A percentile compares a stretch with the other conserved stretches of the same genome.
phyloP scores from a whole-genome alignment of 2,329 filamentous ascomycete genomes.

The Aspergillus brasiliensis region DNA sequence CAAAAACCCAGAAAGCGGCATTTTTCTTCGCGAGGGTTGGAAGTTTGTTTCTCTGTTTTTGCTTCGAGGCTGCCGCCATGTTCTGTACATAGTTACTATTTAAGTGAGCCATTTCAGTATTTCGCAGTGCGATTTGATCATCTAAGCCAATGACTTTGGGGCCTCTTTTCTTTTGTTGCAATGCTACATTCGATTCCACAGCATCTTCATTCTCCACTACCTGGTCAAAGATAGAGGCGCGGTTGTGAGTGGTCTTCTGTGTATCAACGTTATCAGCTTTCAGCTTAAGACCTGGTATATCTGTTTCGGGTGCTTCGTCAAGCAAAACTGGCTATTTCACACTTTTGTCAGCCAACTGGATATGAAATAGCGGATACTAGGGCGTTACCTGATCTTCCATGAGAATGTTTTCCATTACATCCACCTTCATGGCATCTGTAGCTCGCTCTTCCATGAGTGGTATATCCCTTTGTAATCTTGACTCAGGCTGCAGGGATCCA shows the following conservation, averaged over 20 bases:
- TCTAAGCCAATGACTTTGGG: conserved; percentile 53
- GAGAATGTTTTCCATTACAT: conserved; percentile 36
- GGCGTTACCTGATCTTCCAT: conserved; percentile 18
- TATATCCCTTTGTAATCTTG: conserved; percentile 11
- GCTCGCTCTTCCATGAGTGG: conserved; percentile 26
- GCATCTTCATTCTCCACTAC: background rate
- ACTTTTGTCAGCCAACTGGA: background rate
- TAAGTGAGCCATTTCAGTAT: conserved; percentile 59
- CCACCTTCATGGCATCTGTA: conserved; percentile 38
- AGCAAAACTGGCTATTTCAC: conserved; percentile 28
- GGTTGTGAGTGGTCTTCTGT: background rate
- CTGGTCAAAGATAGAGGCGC: background rate
- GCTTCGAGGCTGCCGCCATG: conserved; percentile 55
- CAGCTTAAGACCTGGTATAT: background rate
- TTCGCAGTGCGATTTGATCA: conserved; percentile 54
- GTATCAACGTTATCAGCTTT: background rate
- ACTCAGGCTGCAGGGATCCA: conserved; percentile 9
- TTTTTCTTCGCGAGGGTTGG: conserved; percentile 61
- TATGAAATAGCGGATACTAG: too few species aligned
- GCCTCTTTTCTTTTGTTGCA: conserved; percentile 32
- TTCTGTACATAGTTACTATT: conserved; percentile 61
- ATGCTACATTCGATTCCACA: conserved; percentile 16
- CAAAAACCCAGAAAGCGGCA: conserved; percentile 63
- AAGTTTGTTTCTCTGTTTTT: conserved; percentile 49
- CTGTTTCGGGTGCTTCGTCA: conserved; percentile 33